A percentile compares a stretch with the other conserved stretches of the same genome.
Evolutionary conservation across 805 yeast species (phyloP).

Genomic region (Suhomyces kilbournensis): DNA sequence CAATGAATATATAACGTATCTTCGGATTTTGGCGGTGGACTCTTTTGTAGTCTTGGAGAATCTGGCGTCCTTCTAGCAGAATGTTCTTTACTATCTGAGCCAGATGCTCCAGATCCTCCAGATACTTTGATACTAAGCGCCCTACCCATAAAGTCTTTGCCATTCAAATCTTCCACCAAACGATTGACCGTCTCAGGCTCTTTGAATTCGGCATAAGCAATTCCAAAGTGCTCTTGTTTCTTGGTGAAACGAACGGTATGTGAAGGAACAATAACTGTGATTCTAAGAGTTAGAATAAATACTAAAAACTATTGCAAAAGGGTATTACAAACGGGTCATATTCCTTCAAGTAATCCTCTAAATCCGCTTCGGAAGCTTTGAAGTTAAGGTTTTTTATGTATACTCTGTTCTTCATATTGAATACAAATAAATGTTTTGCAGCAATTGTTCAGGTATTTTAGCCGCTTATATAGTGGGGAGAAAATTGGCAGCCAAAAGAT

Average conservation of each 20-base stretch:
- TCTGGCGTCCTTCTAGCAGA: not conserved
- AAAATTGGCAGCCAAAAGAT: not conserved
- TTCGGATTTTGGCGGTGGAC: slow-evolving; percentile 2
- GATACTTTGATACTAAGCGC: slow-evolving; percentile 17
- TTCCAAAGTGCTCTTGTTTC: slow-evolving; percentile 52
- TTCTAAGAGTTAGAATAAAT: slow-evolving; percentile 8
- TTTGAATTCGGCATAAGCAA: slow-evolving; percentile 41
- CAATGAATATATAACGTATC: slow-evolving; percentile 47
- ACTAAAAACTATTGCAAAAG: not conserved
- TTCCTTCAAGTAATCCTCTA: slow-evolving; percentile 42
- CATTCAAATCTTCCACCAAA: slow-evolving; percentile 25
- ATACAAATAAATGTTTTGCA: slow-evolving; percentile 6
- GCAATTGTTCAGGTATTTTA: slow-evolving; percentile 9
- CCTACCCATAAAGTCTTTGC: slow-evolving; percentile 33
- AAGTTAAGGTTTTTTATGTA: slow-evolving; percentile 55
- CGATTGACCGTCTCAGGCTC: slow-evolving; percentile 25
- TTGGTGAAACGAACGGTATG: slow-evolving; percentile 49
- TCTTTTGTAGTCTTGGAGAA: not conserved
- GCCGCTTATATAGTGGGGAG: not conserved
- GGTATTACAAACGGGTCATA: slow-evolving; percentile 44
- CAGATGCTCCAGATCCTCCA: not conserved
- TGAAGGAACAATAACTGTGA: slow-evolving; percentile 51
- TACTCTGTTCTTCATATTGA: slow-evolving; percentile 29
- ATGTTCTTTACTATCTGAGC: not conserved
- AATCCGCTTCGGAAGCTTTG: slow-evolving; percentile 51